phyloP scores from a whole-genome alignment of 371 early-diverging fungal species.

The Syncephalastrum racemosum region DNA sequence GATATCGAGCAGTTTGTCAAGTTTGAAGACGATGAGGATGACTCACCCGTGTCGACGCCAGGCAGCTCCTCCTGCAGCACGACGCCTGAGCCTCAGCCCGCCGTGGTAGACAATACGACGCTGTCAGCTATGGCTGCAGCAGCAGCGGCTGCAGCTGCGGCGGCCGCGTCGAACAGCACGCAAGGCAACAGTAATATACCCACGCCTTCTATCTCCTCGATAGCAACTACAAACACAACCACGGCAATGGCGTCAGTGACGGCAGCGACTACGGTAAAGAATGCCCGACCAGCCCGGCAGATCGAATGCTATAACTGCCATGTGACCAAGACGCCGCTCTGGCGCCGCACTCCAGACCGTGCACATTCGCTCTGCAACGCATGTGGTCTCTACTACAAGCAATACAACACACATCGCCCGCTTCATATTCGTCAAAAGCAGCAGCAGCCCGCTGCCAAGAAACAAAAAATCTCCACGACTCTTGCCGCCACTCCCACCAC shows the following conservation, averaged over 20 bases:
- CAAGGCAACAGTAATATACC: too few species aligned
- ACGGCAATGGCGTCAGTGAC: too few species aligned
- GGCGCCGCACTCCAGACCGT: slow-evolving; percentile 80
- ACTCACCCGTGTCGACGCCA: too few species aligned
- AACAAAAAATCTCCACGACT: slow-evolving; percentile 1
- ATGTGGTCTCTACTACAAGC: slow-evolving; percentile 80
- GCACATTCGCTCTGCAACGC: slow-evolving; percentile 84
- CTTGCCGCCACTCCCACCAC: not conserved
- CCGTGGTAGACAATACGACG: too few species aligned
- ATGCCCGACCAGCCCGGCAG: slow-evolving; percentile 51
- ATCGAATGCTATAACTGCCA: slow-evolving; percentile 80
- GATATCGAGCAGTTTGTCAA: slow-evolving; percentile 45
- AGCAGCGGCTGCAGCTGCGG: too few species aligned
- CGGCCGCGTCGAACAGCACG: too few species aligned
- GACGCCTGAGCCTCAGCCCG: too few species aligned
- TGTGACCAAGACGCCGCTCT: slow-evolving; percentile 79
- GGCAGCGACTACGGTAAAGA: too few species aligned
- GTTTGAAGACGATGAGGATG: slow-evolving; percentile 50
- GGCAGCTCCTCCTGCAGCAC: too few species aligned
- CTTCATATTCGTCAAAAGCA: slow-evolving; percentile 61
- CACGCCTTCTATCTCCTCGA: too few species aligned
- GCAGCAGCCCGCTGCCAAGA: slow-evolving; percentile 15
- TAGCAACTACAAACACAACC: too few species aligned
- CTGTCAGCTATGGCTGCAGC: too few species aligned
- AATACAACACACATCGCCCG: slow-evolving; percentile 72